Evolutionary conservation across 768 basidiomycete genomes (phyloP).

Genomic region (Udeniomyces megalosporus): DNA sequence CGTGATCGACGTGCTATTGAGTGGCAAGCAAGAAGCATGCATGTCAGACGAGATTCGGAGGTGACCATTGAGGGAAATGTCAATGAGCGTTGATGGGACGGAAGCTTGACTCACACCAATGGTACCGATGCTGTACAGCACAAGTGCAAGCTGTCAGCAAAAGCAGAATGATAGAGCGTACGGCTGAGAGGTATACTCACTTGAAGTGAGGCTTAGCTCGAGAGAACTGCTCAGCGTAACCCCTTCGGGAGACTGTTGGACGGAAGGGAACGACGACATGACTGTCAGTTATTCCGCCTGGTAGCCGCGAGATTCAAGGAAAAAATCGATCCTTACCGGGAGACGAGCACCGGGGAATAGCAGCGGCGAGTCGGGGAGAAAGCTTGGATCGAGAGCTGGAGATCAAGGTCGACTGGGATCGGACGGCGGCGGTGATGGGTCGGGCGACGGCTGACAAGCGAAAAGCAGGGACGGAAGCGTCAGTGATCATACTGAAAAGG

Average conservation of each 20-base stretch:
- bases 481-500: too few species aligned
- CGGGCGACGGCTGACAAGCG: conserved; percentile 1
- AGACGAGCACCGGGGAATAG: conserved; percentile 1
- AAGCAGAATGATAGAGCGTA: neutral
- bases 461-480: neutral
- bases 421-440: neutral
- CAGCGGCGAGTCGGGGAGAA: neutral
- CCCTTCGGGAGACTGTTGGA: neutral
- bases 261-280: neutral
- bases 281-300: too few species aligned
- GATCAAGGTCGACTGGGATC: conserved; percentile 1
- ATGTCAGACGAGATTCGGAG: neutral
- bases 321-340: too few species aligned
- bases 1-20: conserved; percentile 31
- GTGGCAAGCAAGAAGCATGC: neutral
- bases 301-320: too few species aligned
- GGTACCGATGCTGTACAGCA: conserved; percentile 29
- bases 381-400: neutral
- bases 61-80: neutral
- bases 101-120: conserved; percentile 29
- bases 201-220: conserved; percentile 32
- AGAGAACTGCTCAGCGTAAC: conserved; percentile 21
- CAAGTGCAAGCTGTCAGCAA: too few species aligned
- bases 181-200: conserved; percentile 21
- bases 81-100: neutral